Conservation (phyloP, 2,329 filamentous ascomycete genomes). For the Sordariomycetes sp. region DNA sequence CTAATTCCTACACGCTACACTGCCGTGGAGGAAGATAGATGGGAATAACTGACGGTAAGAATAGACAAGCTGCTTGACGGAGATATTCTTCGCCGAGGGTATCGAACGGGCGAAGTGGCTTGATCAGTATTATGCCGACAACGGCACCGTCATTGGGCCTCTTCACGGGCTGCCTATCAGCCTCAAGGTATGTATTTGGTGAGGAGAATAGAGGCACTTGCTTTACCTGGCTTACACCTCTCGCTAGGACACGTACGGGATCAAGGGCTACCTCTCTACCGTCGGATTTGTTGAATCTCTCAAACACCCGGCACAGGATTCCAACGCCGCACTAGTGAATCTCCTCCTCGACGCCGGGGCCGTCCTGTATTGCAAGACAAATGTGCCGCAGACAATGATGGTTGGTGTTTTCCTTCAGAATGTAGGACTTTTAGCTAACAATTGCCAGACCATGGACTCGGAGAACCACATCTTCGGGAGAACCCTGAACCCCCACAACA, state of each 20-base stretch:
- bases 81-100: constrained; percentile 39
- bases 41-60: too few relatives aligned
- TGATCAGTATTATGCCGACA: constrained; percentile 26
- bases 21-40: too few relatives aligned
- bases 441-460: constrained; percentile 40
- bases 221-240: too few relatives aligned
- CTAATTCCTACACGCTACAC: too few relatives aligned
- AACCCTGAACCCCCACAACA: constrained; percentile 52
- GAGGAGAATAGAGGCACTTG: too few relatives aligned
- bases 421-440: too few relatives aligned
- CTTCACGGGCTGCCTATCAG: constrained; percentile 40
- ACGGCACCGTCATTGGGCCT: constrained; percentile 36
- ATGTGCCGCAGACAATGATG: constrained; percentile 55
- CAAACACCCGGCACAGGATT: too few relatives aligned
- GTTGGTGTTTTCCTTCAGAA: too few relatives aligned
- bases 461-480: constrained; percentile 56
- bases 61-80: constrained; percentile 30
- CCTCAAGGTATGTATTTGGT: constrained; percentile 37
- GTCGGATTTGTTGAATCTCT: too few relatives aligned
- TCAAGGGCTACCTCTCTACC: too few relatives aligned
- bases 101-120: constrained; percentile 25
- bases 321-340: constrained; percentile 26
- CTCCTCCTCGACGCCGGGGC: constrained; percentile 36
- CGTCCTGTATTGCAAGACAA: constrained; percentile 46
- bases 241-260: too few relatives aligned